A percentile compares a stretch with the other conserved stretches of the same genome.
These are phyloP conservation scores for Mortierella antarctica DNA, from an alignment of 192 early-diverging fungal genomes.

Conservation along the genomic window DNA sequence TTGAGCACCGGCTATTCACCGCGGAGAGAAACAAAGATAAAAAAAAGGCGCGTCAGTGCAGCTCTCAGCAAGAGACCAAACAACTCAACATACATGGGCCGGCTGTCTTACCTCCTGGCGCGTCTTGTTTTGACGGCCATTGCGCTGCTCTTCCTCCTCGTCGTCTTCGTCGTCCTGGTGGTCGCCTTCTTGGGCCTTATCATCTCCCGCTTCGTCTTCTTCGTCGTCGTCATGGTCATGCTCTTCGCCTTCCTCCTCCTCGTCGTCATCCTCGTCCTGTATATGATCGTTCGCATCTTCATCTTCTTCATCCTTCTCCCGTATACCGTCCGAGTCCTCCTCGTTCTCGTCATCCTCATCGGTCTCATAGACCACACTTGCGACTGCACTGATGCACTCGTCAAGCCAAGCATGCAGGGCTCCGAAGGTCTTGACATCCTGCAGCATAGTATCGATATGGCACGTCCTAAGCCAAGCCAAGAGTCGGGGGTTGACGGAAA, in stretches of 20 bases:
- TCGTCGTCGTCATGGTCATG: constrained; percentile 35
- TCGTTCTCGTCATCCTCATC: constrained; percentile 20
- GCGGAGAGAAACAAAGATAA: not conserved
- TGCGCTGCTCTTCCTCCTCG: constrained; percentile 6
- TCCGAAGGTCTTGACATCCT: constrained; percentile 30
- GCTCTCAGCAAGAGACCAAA: not conserved
- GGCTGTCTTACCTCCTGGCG: constrained; percentile 24
- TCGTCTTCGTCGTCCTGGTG: constrained; percentile 9
- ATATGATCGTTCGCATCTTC: constrained; percentile 32
- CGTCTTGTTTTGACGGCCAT: constrained; percentile 27
- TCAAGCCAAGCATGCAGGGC: constrained; percentile 44
- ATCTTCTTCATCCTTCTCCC: constrained; percentile 19
- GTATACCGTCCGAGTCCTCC: constrained; percentile 6
- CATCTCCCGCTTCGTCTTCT: constrained; percentile 29
- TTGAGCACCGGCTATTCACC: constrained; percentile 3
- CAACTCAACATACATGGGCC: no score
- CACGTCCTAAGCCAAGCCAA: constrained; percentile 31
- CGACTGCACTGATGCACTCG: constrained; percentile 7
- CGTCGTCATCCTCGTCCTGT: constrained; percentile 32
- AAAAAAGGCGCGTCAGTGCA: not conserved
- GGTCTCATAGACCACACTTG: constrained; percentile 36
- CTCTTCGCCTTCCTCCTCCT: constrained; percentile 22
- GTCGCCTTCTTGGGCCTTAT: constrained; percentile 25
- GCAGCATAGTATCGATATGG: constrained; percentile 30
- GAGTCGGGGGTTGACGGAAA: constrained; percentile 19